Conservation (phyloP, 1,284 basidiomycete species). For the Cryptococcus jaspeensis region DNA sequence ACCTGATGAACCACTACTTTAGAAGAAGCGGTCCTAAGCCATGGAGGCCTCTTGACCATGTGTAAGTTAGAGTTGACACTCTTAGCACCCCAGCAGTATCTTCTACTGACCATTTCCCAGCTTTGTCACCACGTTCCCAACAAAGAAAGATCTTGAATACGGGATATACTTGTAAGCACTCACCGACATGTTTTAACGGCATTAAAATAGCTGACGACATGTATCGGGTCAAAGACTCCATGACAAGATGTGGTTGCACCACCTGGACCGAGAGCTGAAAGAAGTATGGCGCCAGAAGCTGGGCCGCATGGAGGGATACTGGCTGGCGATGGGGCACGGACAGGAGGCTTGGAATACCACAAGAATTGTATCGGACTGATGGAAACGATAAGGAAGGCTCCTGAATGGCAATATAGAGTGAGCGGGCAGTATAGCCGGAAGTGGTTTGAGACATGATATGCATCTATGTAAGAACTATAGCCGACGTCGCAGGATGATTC, state of each 20-base stretch:
- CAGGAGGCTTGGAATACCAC: background rate
- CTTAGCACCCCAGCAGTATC: too few relatives aligned
- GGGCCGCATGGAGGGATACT: conserved; percentile 17
- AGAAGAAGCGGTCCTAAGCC: background rate
- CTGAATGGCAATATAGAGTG: too few relatives aligned
- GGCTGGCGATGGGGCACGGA: background rate
- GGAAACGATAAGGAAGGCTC: too few relatives aligned
- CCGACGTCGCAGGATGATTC: too few relatives aligned
- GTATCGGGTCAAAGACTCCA: conserved; percentile 5
- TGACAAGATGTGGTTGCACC: conserved; percentile 7
- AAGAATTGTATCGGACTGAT: background rate
- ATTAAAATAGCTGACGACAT: background rate
- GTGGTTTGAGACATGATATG: too few relatives aligned
- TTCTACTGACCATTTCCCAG: too few relatives aligned
- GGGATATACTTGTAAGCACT: too few relatives aligned
- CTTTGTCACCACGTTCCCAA: too few relatives aligned
- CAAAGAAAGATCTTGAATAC: too few relatives aligned
- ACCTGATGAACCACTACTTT: conserved; percentile 7
- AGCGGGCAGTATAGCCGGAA: too few relatives aligned
- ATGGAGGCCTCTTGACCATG: conserved; percentile 2
- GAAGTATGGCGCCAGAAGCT: conserved; percentile 11
- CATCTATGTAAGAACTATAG: too few relatives aligned
- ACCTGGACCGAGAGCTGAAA: conserved; percentile 4
- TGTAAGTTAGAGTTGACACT: background rate
- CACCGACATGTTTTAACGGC: background rate